phyloP scores from a whole-genome alignment of 352 stramenopile species.

The Pythium aquatile region DNA sequence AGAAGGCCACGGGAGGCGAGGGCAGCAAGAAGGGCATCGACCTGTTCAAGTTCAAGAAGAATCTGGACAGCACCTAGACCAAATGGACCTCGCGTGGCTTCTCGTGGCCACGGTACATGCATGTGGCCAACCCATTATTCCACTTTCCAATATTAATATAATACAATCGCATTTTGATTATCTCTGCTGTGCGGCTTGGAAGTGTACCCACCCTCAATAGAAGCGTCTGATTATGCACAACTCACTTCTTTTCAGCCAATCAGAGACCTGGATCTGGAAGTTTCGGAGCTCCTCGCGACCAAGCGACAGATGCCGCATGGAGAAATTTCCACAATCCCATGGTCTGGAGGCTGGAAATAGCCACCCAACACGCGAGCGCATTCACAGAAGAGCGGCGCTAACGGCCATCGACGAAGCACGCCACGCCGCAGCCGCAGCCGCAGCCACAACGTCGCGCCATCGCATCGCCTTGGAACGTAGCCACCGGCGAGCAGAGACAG shows the following conservation, averaged over 20 bases:
- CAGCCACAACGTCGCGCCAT: neutral
- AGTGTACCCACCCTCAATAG: conserved; percentile 21
- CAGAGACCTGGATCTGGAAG: neutral
- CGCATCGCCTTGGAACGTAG: neutral
- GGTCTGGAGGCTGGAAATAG: neutral
- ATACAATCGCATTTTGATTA: conserved; percentile 1
- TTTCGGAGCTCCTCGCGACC: conserved; percentile 8
- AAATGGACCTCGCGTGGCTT: neutral
- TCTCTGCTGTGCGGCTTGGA: neutral
- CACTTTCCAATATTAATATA: neutral
- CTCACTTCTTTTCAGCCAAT: conserved; percentile 16
- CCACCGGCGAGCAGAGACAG: neutral
- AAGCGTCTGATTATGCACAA: neutral
- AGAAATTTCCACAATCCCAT: conserved; percentile 8
- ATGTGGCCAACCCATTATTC: neutral
- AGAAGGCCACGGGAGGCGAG: conserved; percentile 27
- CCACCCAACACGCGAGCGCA: neutral
- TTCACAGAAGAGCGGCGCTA: neutral
- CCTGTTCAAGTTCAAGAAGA: conserved; percentile 54
- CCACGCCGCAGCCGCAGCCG: neutral
- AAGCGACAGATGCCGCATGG: conserved; percentile 1
- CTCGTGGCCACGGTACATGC: neutral
- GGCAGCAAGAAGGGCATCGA: conserved; percentile 35
- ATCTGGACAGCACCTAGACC: conserved; percentile 28
- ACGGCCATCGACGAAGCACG: neutral